Evolutionary conservation across 2,329 filamentous ascomycete genomes (phyloP).

Genomic region (Diaporthe vexans): DNA sequence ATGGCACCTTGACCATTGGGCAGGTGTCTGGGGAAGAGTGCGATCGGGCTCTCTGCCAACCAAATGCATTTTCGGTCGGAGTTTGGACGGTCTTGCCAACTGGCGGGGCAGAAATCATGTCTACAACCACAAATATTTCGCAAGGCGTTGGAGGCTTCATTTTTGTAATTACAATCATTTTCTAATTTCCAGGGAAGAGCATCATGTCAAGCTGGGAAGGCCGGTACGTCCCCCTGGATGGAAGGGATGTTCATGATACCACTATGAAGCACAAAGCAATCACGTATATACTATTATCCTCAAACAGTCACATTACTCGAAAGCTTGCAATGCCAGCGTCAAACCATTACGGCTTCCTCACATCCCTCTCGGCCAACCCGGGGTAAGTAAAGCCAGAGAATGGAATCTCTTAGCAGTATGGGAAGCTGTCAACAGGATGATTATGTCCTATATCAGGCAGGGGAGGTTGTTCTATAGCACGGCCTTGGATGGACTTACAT

Average conservation of each 20-base stretch:
- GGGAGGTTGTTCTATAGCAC: not conserved
- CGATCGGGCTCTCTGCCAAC: not conserved
- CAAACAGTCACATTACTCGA: not conserved
- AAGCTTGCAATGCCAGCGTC: not conserved
- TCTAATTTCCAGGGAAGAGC: not conserved
- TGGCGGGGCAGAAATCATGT: constrained; percentile 1
- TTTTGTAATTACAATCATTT: not conserved
- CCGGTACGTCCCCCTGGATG: not conserved
- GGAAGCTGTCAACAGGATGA: no score
- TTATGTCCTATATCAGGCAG: not conserved
- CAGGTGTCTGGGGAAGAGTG: not conserved
- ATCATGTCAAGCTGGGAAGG: not conserved
- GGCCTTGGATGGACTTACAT: no score
- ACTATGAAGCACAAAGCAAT: not conserved
- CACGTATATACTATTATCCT: not conserved
- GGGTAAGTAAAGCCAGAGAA: not conserved
- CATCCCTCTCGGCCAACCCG: not conserved
- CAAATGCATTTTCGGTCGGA: constrained; percentile 13
- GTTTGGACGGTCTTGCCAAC: not conserved
- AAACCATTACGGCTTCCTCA: not conserved
- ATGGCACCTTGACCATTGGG: not conserved
- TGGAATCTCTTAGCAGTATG: no score
- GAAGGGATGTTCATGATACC: constrained; percentile 4
- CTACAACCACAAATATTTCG: constrained; percentile 1
- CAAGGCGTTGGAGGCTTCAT: constrained; percentile 23